Percentiles rank a stretch among this genome's conserved stretches.
Conservation (phyloP, 225 moss, liverwort and hornwort genomes). For the Pseudisothecium myosuroides region DNA sequence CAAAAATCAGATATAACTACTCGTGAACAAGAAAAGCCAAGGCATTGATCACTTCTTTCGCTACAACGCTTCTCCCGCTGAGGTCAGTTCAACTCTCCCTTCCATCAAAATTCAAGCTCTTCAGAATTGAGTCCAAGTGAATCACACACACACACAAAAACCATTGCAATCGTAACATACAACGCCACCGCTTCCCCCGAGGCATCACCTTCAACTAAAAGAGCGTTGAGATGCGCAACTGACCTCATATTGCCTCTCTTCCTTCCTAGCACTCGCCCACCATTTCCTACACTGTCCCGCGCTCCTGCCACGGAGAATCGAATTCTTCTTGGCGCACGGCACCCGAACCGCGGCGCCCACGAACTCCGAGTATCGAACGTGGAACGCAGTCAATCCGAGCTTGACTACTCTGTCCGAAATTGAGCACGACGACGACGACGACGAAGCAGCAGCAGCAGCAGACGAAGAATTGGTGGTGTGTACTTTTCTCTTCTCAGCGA, state of each 20-base stretch:
- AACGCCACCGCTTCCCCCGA: background rate
- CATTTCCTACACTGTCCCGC: background rate
- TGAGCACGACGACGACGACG: background rate
- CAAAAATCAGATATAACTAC: background rate
- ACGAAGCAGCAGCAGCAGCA: background rate
- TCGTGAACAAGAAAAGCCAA: background rate
- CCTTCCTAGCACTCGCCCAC: conserved; percentile 2
- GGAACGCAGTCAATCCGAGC: background rate
- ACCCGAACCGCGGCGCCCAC: background rate
- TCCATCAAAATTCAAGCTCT: background rate
- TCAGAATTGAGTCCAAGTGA: background rate
- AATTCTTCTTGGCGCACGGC: background rate
- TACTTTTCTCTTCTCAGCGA: background rate
- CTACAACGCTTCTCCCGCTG: background rate
- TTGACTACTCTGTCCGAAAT: background rate
- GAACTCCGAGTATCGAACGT: background rate
- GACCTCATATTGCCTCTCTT: conserved; percentile 24
- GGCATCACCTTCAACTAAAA: background rate
- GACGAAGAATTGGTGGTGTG: background rate
- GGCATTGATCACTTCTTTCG: background rate
- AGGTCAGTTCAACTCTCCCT: background rate
- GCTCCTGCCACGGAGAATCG: background rate
- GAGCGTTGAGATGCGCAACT: background rate
- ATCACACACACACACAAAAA: background rate
- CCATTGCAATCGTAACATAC: too few species aligned